Evolutionary conservation across 495 filamentous ascomycete genomes (phyloP), one percentile per base, ranked within the genome.

Genomic region (Penicillium malachiteum): DNA sequence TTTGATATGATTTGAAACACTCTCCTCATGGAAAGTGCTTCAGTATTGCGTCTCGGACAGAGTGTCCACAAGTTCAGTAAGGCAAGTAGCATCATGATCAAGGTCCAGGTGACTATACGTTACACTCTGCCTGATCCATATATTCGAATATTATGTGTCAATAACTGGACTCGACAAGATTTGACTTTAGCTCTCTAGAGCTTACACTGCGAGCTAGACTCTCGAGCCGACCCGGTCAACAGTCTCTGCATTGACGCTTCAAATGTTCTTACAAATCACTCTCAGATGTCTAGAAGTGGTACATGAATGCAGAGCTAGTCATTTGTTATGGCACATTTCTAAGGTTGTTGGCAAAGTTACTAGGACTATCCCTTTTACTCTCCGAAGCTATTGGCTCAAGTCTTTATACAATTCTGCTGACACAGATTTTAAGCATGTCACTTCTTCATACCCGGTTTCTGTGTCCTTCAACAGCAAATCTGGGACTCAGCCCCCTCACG

Each of bases 291-390:
- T 14, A n/a, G 21, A 2, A 21, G 50, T 67, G 16, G 39, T 38
- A 64, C 53, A 14, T 37, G 7, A 42, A 56, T 65, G 64, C 64
- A 67, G 46, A 44, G 40, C 52, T 54, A 50, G 65, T 67, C 59
- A 67, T 64, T 42, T 21, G 31, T 39, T 6, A 45, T 40, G 30
- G 47, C 8, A 14, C 13, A 21, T 47, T 17, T 30, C 33, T 14
- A 14, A 14, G 33, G 35, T 6, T n/a, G 17, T 37, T 31, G 6
- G 10, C 12, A 16, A 12, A 32, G 14, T 38, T 21, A 11, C 39
- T 34, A 11, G 43, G 54, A 58, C 47, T 21, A 51, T 58, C 38
- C 39, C 13, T n/a, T 54, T 59, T 56, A 56, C 21, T 37, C 38
- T 50, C 54, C 42, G 33, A 56, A 6, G 4, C 26, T 7, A 21